A percentile compares a stretch with the other conserved stretches of the same genome.
Evolutionary conservation across 2,329 filamentous ascomycete genomes (phyloP).

Genomic region (Epichloe brachyelytri): DNA sequence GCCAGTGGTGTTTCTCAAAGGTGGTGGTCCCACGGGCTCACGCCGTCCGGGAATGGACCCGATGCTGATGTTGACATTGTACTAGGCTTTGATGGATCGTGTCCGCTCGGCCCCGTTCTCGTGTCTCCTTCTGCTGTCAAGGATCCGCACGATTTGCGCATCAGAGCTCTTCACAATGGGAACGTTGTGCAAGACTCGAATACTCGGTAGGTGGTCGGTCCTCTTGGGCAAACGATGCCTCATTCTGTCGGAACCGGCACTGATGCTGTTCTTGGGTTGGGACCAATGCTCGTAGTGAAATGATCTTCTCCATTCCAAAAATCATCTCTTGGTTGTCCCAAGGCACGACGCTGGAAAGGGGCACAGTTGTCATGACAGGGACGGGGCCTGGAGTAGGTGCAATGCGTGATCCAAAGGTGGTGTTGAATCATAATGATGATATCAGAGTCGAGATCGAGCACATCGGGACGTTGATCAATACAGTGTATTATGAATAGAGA

Average conservation of each 20-base stretch:
- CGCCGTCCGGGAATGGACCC: conserved; percentile 9
- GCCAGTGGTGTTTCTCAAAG: conserved; percentile 30
- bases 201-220: conserved; percentile 11
- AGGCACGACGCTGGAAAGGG: conserved; percentile 46
- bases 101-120: conserved; percentile 30
- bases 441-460: conserved; percentile 24
- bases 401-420: conserved; percentile 25
- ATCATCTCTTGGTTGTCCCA: conserved; percentile 44
- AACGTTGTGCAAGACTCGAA: conserved; percentile 23
- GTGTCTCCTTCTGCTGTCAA: conserved; percentile 17
- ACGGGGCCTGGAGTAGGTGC: conserved; percentile 33
- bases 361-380: conserved; percentile 51
- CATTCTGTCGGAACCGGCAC: background rate
- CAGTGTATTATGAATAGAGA: conserved; percentile 21
- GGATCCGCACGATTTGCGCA: conserved; percentile 18
- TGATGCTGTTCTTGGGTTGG: background rate
- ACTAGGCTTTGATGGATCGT: conserved; percentile 31
- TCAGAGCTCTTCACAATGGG: conserved; percentile 23
- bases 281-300: conserved; percentile 17
- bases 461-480: conserved; percentile 25
- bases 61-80: no score
- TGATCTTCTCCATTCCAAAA: conserved; percentile 46
- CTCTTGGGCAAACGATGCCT: background rate
- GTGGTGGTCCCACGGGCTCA: conserved; percentile 9
- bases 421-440: conserved; percentile 23